Percentiles rank a stretch among this genome's conserved stretches.
These are phyloP conservation scores for Solanum chacoense DNA, from an alignment of 305 asterid genomes.

Conservation along the genomic window DNA sequence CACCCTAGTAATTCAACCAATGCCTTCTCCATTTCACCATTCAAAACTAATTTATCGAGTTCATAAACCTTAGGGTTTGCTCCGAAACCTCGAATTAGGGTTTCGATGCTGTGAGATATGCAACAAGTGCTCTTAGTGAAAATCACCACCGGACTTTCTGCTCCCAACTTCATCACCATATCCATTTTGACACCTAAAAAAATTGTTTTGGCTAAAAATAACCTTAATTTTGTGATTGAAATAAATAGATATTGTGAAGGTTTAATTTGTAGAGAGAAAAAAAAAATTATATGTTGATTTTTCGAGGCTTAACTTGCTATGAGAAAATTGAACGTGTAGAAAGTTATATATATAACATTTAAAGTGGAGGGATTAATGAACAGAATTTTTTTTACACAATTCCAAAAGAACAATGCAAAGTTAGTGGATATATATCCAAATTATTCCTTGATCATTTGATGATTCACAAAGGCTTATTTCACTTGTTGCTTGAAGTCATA, in stretches of 20 bases:
- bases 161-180: conserved; percentile 24
- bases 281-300: not conserved
- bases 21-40: conserved; percentile 50
- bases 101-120: conserved; percentile 34
- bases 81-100: conserved; percentile 40
- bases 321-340: not conserved
- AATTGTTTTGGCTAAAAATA: too few relatives aligned
- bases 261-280: not conserved
- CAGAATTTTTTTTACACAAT: not conserved
- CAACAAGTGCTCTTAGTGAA: conserved; percentile 59
- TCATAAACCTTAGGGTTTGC: conserved; percentile 43
- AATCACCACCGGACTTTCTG: conserved; percentile 40
- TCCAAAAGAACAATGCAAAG: not conserved
- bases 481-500: not conserved
- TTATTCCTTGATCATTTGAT: not conserved
- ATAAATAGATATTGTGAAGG: not conserved
- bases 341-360: not conserved
- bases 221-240: not conserved
- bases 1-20: conserved; percentile 31
- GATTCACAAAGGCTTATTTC: not conserved
- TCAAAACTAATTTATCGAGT: conserved; percentile 27
- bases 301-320: not conserved
- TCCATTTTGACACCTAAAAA: conserved; percentile 18
- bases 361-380: not conserved
- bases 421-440: not conserved